Base-by-base conservation (phyloP, 768 basidiomycete genomes). In the Agaricus bisporus region DNA sequence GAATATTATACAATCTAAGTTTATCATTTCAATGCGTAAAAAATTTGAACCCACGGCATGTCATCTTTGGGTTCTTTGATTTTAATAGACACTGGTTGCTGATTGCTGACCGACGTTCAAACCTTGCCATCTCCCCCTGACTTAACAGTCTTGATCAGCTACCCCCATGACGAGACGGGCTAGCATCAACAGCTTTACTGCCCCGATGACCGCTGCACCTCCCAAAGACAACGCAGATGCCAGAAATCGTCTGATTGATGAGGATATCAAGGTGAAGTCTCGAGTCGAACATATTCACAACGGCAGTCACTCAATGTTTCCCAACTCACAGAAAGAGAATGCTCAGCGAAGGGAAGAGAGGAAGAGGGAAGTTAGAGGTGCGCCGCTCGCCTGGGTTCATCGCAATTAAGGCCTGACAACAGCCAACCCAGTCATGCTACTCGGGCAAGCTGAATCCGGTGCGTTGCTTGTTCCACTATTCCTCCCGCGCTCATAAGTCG, bases 391-490 rank as follows among this genome's bases (percentile, higher is more conserved):
- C 11, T 29, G 48, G 22, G 44, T 10, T 50, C 18, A 3, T 44
- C 22, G 26, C 14, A 41, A 25, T 22, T 20, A 26, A 14, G 15
- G 15, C 20, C 48, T 46, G 17, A 55, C 22, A 28, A 41, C 32
- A 26, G 15, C n/a, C 25, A 35, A 20, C 9, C 15, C 58, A 86
- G 85, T 88, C 35, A 81, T 90, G 72, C 74, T 90, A 8, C 76
- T 91, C 28, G 88, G 88, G 15, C 88, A 91, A 63, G 86, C 88
- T 55, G 88, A 88, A 65, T 82, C 82, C 47, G 78, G 78, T 71
- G 61, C 45, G 62, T 20, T 44, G 42, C 45, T 10, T 37, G 17
- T 49, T 54, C 14, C 14, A 42, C 4, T 3, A 22, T 26, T 22
- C n/a, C 26, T 5, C 15, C 43, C 8, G 25, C 3, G 5, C 42